A percentile compares a stretch with the other conserved stretches of the same genome.
These are phyloP conservation scores for Conticribra weissflogii DNA, from an alignment of 108 stramenopile genomes.

Conservation along the genomic window DNA sequence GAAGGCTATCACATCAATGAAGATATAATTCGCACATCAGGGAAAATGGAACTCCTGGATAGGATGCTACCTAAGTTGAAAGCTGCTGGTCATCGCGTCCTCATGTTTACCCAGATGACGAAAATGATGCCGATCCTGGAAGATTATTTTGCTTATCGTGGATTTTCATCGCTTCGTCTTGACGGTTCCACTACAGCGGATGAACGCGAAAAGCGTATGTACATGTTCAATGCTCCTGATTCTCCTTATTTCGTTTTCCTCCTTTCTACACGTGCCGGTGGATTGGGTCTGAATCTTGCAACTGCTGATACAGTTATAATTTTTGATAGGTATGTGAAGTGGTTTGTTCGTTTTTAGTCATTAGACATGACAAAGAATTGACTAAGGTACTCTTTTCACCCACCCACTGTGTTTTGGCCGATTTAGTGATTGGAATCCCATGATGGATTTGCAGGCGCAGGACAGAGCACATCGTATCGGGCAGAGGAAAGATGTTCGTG, in stretches of 20 bases:
- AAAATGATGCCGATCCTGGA: constrained; percentile 92
- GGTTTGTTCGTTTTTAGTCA: background rate
- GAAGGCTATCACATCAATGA: constrained; percentile 85
- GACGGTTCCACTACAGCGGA: constrained; percentile 92
- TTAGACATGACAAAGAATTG: too few species aligned
- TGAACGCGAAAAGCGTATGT: constrained; percentile 95
- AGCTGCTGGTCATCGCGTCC: constrained; percentile 90
- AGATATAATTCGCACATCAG: constrained; percentile 81
- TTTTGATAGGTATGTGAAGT: constrained; percentile 65
- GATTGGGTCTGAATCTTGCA: constrained; percentile 82
- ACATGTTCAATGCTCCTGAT: constrained; percentile 93
- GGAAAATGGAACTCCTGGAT: constrained; percentile 93
- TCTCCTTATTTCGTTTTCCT: constrained; percentile 91
- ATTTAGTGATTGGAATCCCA: constrained; percentile 98
- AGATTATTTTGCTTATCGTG: constrained; percentile 88
- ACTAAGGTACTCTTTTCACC: too few species aligned
- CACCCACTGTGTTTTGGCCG: too few species aligned
- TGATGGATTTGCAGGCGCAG: constrained; percentile 97
- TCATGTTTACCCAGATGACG: constrained; percentile 98
- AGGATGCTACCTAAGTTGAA: constrained; percentile 90
- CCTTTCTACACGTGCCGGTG: constrained; percentile 95
- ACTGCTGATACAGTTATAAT: constrained; percentile 97
- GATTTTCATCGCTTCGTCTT: constrained; percentile 75
- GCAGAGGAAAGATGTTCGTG: constrained; percentile 87
- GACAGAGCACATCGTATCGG: constrained; percentile 98